A percentile compares a stretch with the other conserved stretches of the same genome.
These are phyloP conservation scores for Sorghum bicolor DNA, from an alignment of 176 grass and related monocot species.

Conservation along the genomic window Sorghum_bicolor_NCBIv3 NC_012874.2:933001-933500, in stretches of 20 bases:
- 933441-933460: neutral
- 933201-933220: neutral
- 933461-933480: neutral
- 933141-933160: neutral
- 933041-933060: neutral
- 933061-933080: neutral
- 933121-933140: neutral
- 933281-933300: neutral
- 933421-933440: constrained; percentile 11
- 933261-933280: neutral
- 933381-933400: neutral
- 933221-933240: neutral
- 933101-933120: neutral
- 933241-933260: neutral
- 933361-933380: neutral
- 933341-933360: neutral
- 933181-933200: neutral
- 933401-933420: neutral
- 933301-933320: neutral
- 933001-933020: neutral
- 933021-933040: neutral
- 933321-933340: neutral
- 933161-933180: neutral
- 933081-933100: neutral
- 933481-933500: constrained; percentile 19